Evolutionary conservation across 179 eudicot species (phyloP).

Genomic region (Kewa caespitosa): DNA sequence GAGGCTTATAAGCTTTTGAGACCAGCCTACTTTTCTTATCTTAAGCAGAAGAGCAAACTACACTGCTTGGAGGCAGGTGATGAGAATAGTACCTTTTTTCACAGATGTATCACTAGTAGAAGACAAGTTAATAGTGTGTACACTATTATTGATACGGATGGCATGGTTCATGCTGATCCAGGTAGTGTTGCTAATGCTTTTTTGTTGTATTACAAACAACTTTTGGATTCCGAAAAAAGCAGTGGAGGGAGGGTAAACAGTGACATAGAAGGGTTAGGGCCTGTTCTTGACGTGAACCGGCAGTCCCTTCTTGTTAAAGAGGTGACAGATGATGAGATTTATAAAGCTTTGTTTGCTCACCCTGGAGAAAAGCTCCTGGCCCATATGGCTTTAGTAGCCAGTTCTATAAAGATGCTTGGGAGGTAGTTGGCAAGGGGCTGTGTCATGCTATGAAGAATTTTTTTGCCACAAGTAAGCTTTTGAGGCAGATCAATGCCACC

Average conservation of each 20-base stretch:
- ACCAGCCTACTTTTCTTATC: background rate
- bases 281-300: background rate
- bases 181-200: background rate
- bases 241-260: background rate
- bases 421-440: background rate
- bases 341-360: background rate
- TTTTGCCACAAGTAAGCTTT: background rate
- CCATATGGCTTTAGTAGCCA: background rate
- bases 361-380: conserved; percentile 12
- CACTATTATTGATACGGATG: background rate
- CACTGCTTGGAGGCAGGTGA: background rate
- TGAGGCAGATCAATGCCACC: background rate
- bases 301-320: too few relatives aligned
- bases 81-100: background rate
- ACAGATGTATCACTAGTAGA: background rate
- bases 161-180: background rate
- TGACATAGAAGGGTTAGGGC: background rate
- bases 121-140: background rate
- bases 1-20: background rate
- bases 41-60: background rate
- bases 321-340: background rate
- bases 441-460: background rate
- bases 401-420: background rate
- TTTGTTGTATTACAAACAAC: background rate
- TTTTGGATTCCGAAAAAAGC: background rate